A percentile compares a stretch with the other conserved stretches of the same genome.
Conservation (phyloP, 305 asterid species). For the Caryopteris hybrid region DNA sequence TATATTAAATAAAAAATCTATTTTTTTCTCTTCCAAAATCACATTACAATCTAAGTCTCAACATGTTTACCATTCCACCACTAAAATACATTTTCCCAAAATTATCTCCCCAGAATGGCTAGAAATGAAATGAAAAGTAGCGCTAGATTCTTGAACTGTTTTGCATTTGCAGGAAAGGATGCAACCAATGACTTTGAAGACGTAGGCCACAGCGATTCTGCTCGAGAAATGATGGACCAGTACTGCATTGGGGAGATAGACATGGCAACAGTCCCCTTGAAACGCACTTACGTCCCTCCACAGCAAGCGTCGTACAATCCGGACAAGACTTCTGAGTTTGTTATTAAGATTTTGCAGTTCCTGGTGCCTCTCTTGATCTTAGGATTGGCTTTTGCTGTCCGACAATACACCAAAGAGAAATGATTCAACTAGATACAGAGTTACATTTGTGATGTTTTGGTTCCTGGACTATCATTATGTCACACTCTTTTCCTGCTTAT, state of each 20-base stretch:
- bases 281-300: slow-evolving; percentile 29
- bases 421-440: slow-evolving; percentile 2
- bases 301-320: slow-evolving; percentile 22
- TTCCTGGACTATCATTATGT: too few relatives aligned
- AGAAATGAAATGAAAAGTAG: not conserved
- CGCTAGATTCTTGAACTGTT: not conserved
- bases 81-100: not conserved
- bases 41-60: not conserved
- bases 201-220: slow-evolving; percentile 57
- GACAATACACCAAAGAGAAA: slow-evolving; percentile 56
- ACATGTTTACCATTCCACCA: not conserved
- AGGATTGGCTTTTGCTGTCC: slow-evolving; percentile 51
- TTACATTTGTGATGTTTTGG: not conserved
- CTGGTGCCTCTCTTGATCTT: slow-evolving; percentile 59
- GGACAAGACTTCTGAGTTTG: slow-evolving; percentile 36
- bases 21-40: too few relatives aligned
- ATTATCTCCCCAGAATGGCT: not conserved
- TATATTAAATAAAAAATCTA: too few relatives aligned
- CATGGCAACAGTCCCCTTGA: slow-evolving; percentile 44
- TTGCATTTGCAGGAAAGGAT: slow-evolving; percentile 47
- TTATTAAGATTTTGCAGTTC: slow-evolving; percentile 52
- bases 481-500: too few relatives aligned
- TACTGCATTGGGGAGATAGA: slow-evolving; percentile 58
- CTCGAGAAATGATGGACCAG: slow-evolving; percentile 44
- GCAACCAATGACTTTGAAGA: slow-evolving; percentile 66